Evolutionary conservation across 345 rosid genomes (phyloP).

Genomic region (Abelmoschus esculentus): DNA sequence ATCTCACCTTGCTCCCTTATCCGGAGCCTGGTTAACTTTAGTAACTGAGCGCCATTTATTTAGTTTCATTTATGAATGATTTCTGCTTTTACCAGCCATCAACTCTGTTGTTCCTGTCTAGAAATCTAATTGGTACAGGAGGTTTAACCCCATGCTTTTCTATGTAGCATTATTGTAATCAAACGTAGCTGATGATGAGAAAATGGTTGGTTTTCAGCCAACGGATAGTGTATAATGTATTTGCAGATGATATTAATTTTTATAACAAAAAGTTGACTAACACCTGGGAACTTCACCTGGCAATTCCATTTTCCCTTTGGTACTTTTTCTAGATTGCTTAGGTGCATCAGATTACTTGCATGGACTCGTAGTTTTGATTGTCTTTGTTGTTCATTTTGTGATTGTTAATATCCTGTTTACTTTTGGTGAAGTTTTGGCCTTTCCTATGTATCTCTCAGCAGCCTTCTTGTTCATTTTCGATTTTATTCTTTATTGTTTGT

Average conservation of each 20-base stretch:
- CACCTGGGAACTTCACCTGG: background rate
- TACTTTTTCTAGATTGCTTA: conserved; percentile 2
- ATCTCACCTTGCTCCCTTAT: conserved; percentile 19
- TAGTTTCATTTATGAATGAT: background rate
- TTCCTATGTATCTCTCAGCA: background rate
- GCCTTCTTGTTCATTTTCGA: background rate
- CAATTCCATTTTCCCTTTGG: background rate
- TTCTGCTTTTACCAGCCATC: background rate
- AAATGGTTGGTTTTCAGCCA: background rate
- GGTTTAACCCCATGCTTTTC: background rate
- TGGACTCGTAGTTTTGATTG: conserved; percentile 6
- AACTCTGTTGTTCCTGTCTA: background rate
- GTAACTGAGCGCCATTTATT: background rate
- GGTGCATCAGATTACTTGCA: background rate
- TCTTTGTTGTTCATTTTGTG: background rate
- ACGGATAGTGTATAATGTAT: background rate
- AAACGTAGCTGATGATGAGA: background rate
- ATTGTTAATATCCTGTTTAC: background rate
- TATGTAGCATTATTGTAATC: background rate
- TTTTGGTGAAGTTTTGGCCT: conserved; percentile 3
- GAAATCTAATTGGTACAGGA: background rate
- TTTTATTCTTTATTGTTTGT: background rate
- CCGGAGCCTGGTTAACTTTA: conserved; percentile 8
- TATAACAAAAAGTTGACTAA: background rate
- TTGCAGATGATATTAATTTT: background rate